Percentiles rank a stretch among this genome's conserved stretches.
Conservation (phyloP, 306 rosid genomes). For the Vigna reflexopilosa region DNA sequence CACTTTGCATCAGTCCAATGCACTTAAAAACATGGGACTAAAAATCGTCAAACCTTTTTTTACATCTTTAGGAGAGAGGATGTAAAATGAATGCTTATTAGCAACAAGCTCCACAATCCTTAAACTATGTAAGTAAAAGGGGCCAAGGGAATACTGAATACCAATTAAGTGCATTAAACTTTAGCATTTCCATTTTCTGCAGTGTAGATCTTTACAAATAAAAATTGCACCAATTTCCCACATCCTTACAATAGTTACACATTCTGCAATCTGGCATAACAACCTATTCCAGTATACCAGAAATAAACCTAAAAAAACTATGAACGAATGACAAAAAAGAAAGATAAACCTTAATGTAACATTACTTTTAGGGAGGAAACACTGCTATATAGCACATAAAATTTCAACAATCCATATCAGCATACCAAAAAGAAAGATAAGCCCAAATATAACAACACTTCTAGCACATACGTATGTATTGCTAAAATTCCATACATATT, state of each 20-base stretch:
- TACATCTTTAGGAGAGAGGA: conserved; percentile 19
- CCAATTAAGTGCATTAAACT: conserved; percentile 22
- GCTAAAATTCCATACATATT: not conserved
- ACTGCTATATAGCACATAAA: not conserved
- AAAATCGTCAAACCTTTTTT: conserved; percentile 10
- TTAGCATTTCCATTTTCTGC: conserved; percentile 13
- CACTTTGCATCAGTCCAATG: not conserved
- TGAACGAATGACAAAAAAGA: conserved; percentile 24
- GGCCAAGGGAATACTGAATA: not conserved
- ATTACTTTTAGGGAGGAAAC: not conserved
- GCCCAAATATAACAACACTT: no score
- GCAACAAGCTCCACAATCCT: conserved; percentile 10
- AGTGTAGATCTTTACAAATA: not conserved
- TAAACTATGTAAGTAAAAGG: conserved; percentile 20
- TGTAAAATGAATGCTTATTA: conserved; percentile 14
- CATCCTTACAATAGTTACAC: conserved; percentile 24
- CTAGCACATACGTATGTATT: not conserved
- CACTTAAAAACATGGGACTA: not conserved
- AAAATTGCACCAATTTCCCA: conserved; percentile 21
- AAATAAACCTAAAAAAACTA: conserved; percentile 22
- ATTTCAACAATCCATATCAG: not conserved
- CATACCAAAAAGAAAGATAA: no score
- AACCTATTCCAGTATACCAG: conserved; percentile 8
- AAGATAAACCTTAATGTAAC: conserved; percentile 5
- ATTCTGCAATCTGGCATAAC: conserved; percentile 2